These are phyloP conservation scores for Hygrophorus russula DNA, from an alignment of 768 basidiomycete genomes.

Conservation along the genomic window DNA sequence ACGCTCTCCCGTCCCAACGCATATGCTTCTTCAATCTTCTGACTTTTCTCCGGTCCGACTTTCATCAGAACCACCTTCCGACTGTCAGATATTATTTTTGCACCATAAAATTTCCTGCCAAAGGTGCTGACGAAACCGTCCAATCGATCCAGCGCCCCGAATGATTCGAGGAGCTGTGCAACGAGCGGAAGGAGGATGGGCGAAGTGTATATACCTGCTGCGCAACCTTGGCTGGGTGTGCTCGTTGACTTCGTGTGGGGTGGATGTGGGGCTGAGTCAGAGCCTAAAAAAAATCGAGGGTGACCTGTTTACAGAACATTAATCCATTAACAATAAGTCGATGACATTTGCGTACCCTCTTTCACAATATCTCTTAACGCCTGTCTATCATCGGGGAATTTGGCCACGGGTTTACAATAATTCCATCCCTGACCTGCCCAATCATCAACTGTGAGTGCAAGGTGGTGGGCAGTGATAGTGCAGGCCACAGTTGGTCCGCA, in stretches of 20 bases:
- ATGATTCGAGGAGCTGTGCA: conserved; percentile 80
- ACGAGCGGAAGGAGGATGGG: conserved; percentile 85
- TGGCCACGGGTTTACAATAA: conserved; percentile 97
- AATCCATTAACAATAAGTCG: conserved; percentile 2
- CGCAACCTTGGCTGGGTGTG: conserved; percentile 64
- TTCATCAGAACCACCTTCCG: conserved; percentile 28
- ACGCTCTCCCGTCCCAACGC: conserved; percentile 38
- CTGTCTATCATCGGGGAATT: conserved; percentile 83
- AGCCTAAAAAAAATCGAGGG: conserved; percentile 93
- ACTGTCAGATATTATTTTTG: not conserved
- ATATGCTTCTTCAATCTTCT: conserved; percentile 38
- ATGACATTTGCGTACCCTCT: conserved; percentile 39
- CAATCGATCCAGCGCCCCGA: conserved; percentile 75
- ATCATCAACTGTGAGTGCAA: conserved; percentile 88
- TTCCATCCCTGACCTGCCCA: conserved; percentile 95
- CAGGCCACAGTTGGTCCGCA: conserved; percentile 82
- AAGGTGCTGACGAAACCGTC: conserved; percentile 68
- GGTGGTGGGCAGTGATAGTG: conserved; percentile 95
- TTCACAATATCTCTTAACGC: conserved; percentile 70
- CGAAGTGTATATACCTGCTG: conserved; percentile 94
- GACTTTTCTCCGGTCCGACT: conserved; percentile 20
- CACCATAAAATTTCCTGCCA: conserved; percentile 71
- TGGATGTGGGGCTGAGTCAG: conserved; percentile 93
- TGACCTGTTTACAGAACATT: conserved; percentile 41
- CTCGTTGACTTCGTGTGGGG: conserved; percentile 55